Evolutionary conservation across 768 basidiomycete species (phyloP).

Genomic region (Pleurotus giganteus): DNA sequence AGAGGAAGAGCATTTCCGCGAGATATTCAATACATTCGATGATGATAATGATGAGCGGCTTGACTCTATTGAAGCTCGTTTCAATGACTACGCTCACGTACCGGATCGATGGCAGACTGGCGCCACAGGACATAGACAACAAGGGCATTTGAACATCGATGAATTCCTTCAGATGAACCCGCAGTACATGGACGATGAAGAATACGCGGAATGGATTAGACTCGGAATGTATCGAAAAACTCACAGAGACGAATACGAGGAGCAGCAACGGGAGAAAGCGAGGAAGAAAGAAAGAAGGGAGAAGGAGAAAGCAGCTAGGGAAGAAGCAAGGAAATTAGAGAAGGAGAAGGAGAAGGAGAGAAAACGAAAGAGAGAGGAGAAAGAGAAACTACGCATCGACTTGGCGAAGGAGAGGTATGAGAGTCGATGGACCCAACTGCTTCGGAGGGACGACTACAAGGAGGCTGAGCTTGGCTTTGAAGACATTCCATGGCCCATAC

Average conservation of each 20-base stretch:
- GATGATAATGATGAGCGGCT: constrained; percentile 74
- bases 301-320: constrained; percentile 50
- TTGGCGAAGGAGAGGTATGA: constrained; percentile 56
- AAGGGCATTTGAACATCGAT: constrained; percentile 24
- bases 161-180: constrained; percentile 42
- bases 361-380: constrained; percentile 44
- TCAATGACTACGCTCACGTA: constrained; percentile 71
- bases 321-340: constrained; percentile 51
- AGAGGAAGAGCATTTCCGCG: constrained; percentile 66
- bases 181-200: constrained; percentile 73
- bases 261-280: constrained; percentile 55
- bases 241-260: constrained; percentile 65
- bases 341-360: constrained; percentile 53
- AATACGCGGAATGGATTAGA: constrained; percentile 86
- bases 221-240: constrained; percentile 80
- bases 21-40: constrained; percentile 68
- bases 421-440: constrained; percentile 51
- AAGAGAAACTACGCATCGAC: constrained; percentile 39
- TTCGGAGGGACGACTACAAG: constrained; percentile 25
- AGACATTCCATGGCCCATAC: constrained; percentile 77
- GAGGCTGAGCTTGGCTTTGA: constrained; percentile 38
- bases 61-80: constrained; percentile 56
- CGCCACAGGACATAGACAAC: constrained; percentile 20
- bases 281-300: constrained; percentile 50
- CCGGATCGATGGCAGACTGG: constrained; percentile 64